Percentiles rank a stretch among this genome's conserved stretches.
Evolutionary conservation across 805 yeast species (phyloP).

Genomic region (Jamesozyma hellenica): DNA sequence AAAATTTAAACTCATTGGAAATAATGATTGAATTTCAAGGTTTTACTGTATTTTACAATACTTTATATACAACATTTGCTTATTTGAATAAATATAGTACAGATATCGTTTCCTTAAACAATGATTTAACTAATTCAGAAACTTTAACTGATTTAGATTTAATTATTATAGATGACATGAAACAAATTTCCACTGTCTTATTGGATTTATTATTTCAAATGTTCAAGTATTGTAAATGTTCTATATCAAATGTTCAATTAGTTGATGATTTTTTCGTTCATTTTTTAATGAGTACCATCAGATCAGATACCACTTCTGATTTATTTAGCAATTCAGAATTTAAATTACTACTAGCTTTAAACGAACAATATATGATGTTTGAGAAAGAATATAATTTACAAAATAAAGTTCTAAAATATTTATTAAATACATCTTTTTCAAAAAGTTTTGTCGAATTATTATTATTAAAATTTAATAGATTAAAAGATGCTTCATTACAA

Average conservation of each 20-base stretch:
- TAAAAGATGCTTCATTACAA: slow-evolving; percentile 58
- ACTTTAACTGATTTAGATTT: slow-evolving; percentile 21
- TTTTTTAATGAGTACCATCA: slow-evolving; percentile 38
- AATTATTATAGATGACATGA: slow-evolving; percentile 28
- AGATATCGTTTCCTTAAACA: slow-evolving; percentile 10
- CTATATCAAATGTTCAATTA: slow-evolving; percentile 32
- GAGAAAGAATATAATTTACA: slow-evolving; percentile 26
- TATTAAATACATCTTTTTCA: slow-evolving; percentile 37
- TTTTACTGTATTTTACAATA: slow-evolving; percentile 35
- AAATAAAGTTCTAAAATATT: slow-evolving; percentile 47
- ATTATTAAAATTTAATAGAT: slow-evolving; percentile 66
- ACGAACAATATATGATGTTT: slow-evolving; percentile 79
- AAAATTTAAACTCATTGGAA: slow-evolving; percentile 34
- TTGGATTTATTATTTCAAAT: slow-evolving; percentile 47
- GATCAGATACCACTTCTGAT: slow-evolving; percentile 40
- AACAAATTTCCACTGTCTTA: slow-evolving; percentile 34
- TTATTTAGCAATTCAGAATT: slow-evolving; percentile 57
- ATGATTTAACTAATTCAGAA: slow-evolving; percentile 2
- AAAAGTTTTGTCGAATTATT: slow-evolving; percentile 57
- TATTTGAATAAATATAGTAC: slow-evolving; percentile 25
- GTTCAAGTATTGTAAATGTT: slow-evolving; percentile 41
- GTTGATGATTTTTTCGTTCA: slow-evolving; percentile 39
- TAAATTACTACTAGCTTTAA: slow-evolving; percentile 60
- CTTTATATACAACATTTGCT: slow-evolving; percentile 32
- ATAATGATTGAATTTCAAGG: slow-evolving; percentile 45